A percentile compares a stretch with the other conserved stretches of the same genome.
Evolutionary conservation across 441 rosid species (phyloP).

Genomic region (Brassica hybrid): DNA sequence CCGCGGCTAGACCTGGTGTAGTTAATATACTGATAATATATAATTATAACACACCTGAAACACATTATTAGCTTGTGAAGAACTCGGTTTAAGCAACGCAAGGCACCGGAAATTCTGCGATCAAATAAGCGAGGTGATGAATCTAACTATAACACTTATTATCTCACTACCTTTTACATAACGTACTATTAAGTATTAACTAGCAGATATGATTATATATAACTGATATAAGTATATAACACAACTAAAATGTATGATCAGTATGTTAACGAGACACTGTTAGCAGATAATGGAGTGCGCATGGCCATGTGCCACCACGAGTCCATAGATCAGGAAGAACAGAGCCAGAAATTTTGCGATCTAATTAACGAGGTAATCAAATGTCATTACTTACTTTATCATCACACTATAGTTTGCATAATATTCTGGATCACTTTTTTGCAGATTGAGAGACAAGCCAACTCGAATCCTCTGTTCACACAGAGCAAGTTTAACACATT

Average conservation of each 20-base stretch:
- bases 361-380: constrained; percentile 31
- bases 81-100: neutral
- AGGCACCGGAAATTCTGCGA: neutral
- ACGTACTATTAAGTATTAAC: neutral
- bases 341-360: constrained; percentile 10
- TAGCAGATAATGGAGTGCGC: constrained; percentile 26
- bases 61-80: neutral
- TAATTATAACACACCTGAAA: neutral
- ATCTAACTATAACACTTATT: neutral
- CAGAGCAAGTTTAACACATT: constrained; percentile 29
- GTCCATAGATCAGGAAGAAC: constrained; percentile 2
- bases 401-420: neutral
- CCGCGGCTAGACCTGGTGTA: neutral
- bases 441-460: constrained; percentile 30
- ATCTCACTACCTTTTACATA: neutral
- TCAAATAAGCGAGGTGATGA: neutral
- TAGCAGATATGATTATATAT: neutral
- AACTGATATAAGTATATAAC: neutral
- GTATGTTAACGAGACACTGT: constrained; percentile 29
- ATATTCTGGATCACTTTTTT: neutral
- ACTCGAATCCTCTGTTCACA: constrained; percentile 32
- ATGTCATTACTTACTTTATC: neutral
- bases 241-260: neutral
- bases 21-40: neutral
- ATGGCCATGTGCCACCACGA: constrained; percentile 14